Evolutionary conservation across 208 protist genomes (phyloP), one percentile per base, ranked within the genome.

Genomic region (Crithidia acanthocephali): DNA sequence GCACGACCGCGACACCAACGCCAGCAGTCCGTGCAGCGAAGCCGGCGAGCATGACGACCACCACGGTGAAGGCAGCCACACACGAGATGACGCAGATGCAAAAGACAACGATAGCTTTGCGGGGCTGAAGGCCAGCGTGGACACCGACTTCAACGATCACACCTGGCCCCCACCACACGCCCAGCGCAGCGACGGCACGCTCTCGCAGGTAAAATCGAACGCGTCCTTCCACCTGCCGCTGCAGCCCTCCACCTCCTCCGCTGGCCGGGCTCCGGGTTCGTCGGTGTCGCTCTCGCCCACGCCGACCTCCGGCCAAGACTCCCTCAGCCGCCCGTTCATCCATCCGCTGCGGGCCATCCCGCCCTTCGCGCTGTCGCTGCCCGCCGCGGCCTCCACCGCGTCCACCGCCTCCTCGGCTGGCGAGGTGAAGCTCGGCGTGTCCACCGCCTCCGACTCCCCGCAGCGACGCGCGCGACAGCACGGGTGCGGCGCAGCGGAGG

Each of bases 231-330:
- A 30, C 42, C 42, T 65, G 27, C 42, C 44, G 37, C 20, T 65
- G 44, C 23, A 40, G 55, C 51, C 30, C 8, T 40, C 30, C 11
- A 27, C 40, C 15, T 51, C 40, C 11, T 63, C 58, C 0, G 37
- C 42, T 3, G 40, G 58, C 0, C 40, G 5, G 0, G 58, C 58
- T 2, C 9, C 42, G 1, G 42, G 20, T 7, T 32, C 28, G 45
- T 42, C 60, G 5, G 45, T 25, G 1, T 55, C 60, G 13, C n/a
- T 65, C n/a, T 65, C 60, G 16, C 44, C 37, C 0, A 35, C 60
- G 2, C 40, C 60, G 13, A 55, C 45, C 18, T 27, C 45, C 5
- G 45, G 60, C 1, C 60, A 37, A 20, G 60, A 65, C 60, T 30
- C 60, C 5, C 20, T 15, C 18, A 20, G 2, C 5, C 44, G 45